Conservation (phyloP, 2,329 filamentous ascomycete genomes). For the Colletotrichum navitas region DNA sequence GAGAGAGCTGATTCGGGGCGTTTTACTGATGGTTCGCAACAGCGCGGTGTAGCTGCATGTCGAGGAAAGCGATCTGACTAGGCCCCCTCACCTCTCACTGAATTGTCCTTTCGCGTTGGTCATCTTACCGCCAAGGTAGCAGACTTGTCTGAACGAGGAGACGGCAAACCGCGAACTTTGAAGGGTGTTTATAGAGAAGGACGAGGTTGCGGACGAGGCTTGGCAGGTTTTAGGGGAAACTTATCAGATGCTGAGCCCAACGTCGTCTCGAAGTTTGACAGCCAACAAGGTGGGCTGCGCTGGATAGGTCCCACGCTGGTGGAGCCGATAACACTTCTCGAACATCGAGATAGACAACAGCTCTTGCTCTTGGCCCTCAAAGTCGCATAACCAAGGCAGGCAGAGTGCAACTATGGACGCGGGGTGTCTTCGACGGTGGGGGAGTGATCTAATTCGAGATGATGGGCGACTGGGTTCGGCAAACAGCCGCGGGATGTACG, state of each 20-base stretch:
- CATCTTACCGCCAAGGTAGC: conserved; percentile 26
- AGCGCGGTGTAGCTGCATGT: conserved; percentile 10
- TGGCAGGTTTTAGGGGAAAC: not conserved
- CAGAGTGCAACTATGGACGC: conserved; percentile 10
- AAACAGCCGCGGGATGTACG: conserved; percentile 28
- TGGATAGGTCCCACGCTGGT: conserved; percentile 20
- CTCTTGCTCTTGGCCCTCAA: not conserved
- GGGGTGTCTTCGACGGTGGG: conserved; percentile 28
- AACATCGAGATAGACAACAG: conserved; percentile 5
- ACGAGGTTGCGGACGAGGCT: conserved; percentile 2
- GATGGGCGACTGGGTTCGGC: conserved; percentile 37
- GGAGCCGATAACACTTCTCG: conserved; percentile 20
- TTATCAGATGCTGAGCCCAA: conserved; percentile 9
- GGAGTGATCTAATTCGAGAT: conserved; percentile 38
- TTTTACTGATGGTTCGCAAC: not conserved
- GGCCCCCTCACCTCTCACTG: conserved; percentile 1
- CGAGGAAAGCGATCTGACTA: not conserved
- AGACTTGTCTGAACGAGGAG: conserved; percentile 32
- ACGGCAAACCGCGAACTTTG: not conserved
- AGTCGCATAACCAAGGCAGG: not conserved
- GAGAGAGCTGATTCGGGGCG: not conserved
- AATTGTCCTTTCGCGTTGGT: conserved; percentile 2
- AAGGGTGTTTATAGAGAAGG: conserved; percentile 7
- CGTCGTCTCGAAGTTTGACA: conserved; percentile 26
- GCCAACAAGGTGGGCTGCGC: conserved; percentile 3